These are phyloP conservation scores for Chaetomiaceae sp. DNA, from an alignment of 2,329 filamentous ascomycete genomes.

Conservation along the genomic window DNA sequence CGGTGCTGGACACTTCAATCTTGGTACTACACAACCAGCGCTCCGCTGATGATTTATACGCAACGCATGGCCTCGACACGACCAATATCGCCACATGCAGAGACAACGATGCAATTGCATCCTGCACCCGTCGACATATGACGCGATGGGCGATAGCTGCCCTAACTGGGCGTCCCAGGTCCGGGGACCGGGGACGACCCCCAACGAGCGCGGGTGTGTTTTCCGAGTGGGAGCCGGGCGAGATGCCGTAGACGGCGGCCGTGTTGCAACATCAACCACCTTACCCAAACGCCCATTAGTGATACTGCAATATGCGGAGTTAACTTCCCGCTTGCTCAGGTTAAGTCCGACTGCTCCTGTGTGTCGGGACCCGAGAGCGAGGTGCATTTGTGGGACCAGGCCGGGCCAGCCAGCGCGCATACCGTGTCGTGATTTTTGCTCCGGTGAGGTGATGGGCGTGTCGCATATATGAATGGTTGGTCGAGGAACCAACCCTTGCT, in stretches of 20 bases:
- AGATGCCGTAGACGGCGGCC: no score
- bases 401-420: not conserved
- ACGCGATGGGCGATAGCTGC: constrained; percentile 9
- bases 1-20: no score
- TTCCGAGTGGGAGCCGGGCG: no score
- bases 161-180: not conserved
- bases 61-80: no score
- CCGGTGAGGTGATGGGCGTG: constrained; percentile 5
- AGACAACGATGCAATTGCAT: not conserved
- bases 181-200: no score
- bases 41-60: not conserved
- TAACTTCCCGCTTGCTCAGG: not conserved
- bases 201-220: no score
- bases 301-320: no score
- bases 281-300: no score
- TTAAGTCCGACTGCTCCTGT: constrained; percentile 2
- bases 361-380: constrained; percentile 2
- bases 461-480: not conserved
- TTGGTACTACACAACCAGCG: not conserved
- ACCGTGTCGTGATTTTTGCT: constrained; percentile 12
- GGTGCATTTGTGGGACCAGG: not conserved
- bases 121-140: constrained; percentile 3
- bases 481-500: no score
- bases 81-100: no score
- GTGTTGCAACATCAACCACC: no score